Evolutionary conservation across 169 alveolate genomes (phyloP), one percentile per base, ranked within the genome.

Genomic region (Cryptosporidium tyzzeri): DNA sequence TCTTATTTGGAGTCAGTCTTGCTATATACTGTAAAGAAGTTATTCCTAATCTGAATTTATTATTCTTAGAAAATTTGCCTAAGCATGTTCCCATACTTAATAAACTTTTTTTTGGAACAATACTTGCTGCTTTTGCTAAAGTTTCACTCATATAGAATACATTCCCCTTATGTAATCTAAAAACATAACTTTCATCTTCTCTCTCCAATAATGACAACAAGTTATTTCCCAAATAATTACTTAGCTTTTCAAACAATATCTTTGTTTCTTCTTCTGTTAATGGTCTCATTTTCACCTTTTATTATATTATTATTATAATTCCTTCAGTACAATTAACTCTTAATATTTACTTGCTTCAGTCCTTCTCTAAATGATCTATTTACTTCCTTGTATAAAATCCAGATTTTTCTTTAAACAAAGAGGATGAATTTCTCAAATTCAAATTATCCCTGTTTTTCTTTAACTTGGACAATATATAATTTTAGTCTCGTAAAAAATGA

Each of bases 21-120:
- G 98, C 98, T 53, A 97, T 92, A 84, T 94, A 93, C 92, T 96
- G 98, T 70, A 97, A 93, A 14, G 97, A 95, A 9, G 99, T 97
- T 31, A 96, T 94, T 59, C 95, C 95, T 67, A 96, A 89, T 84
- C 97, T 93, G 93, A 97, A 96, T 91, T 96, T 96, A 74, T 96
- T 95, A 14, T 96, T 92, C 84, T 97, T 95, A 23, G 98, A 96
- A 85, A 96, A 96, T 91, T 97, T 97, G 7, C 99, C 99, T 55
- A 97, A 92, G 91, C 97, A 95, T 29, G 96, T 95, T 1, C 99
- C 99, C 71, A 93, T 95, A 35, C 95, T 91, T 45, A 93, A 58
- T 67, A 96, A 91, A 68, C 95, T 95, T 33, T 96, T 96, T 85
- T 94, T 94, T 50, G 96, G 96, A 70, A 95, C 91, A 71, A 92